phyloP scores from a whole-genome alignment of 2,329 filamentous ascomycete genomes.

The Lachnellula cervina region DNA sequence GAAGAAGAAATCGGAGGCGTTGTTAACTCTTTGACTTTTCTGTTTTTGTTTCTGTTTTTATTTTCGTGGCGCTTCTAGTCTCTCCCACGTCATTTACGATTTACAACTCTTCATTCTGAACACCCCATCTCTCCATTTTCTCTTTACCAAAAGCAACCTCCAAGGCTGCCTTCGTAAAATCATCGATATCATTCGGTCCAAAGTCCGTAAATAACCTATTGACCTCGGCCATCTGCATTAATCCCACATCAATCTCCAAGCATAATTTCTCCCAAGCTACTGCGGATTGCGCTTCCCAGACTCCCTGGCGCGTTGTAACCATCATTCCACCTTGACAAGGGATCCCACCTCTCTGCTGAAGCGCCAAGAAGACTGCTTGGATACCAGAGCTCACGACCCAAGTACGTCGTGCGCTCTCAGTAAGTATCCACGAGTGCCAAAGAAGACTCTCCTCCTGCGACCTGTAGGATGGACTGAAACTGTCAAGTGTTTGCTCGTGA shows the following conservation, averaged over 20 bases:
- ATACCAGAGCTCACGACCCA: constrained; percentile 25
- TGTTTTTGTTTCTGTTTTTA: no score
- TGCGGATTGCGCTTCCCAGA: constrained; percentile 29
- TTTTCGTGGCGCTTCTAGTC: no score
- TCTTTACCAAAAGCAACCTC: no score
- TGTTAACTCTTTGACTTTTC: no score
- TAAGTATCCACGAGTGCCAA: constrained; percentile 32
- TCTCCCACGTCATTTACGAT: no score
- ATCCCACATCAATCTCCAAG: constrained; percentile 10
- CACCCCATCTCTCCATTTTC: no score
- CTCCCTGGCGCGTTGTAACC: constrained; percentile 25
- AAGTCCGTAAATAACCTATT: constrained; percentile 1
- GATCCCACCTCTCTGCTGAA: constrained; percentile 13
- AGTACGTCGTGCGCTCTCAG: constrained; percentile 30
- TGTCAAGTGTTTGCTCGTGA: neutral
- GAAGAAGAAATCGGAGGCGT: no score
- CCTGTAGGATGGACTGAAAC: neutral
- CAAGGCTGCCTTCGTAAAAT: constrained; percentile 2
- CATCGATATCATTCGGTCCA: constrained; percentile 5
- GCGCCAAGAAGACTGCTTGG: constrained; percentile 16
- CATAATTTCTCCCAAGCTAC: constrained; percentile 22
- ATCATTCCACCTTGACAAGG: constrained; percentile 25
- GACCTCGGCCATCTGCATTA: constrained; percentile 6
- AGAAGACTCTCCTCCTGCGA: neutral
- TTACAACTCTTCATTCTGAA: no score